phyloP scores from a whole-genome alignment of 1,284 basidiomycete genomes.

The Agaricales sp. region DNA sequence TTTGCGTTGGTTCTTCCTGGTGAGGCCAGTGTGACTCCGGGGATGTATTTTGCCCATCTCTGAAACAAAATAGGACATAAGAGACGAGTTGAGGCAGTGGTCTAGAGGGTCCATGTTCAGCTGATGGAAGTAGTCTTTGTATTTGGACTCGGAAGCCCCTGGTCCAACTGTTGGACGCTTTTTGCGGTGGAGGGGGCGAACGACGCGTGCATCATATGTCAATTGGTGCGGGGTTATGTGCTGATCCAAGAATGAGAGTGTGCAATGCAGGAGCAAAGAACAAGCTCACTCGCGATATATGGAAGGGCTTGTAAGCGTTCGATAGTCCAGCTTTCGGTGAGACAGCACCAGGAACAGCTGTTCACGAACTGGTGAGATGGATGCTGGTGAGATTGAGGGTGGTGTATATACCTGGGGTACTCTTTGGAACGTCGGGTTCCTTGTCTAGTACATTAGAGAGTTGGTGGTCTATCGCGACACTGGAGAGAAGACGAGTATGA shows the following conservation, averaged over 20 bases:
- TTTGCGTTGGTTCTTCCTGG: constrained; percentile 72
- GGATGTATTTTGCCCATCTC: constrained; percentile 80
- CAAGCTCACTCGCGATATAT: constrained; percentile 13
- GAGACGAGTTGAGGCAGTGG: constrained; percentile 54
- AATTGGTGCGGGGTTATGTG: constrained; percentile 36
- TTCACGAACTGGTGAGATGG: too few species aligned
- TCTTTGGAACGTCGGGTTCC: background rate
- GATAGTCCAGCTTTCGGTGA: background rate
- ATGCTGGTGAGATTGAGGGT: background rate
- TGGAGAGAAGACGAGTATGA: too few species aligned
- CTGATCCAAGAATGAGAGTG: constrained; percentile 17
- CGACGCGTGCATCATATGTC: constrained; percentile 27
- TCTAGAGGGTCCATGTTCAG: constrained; percentile 60
- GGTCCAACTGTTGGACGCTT: constrained; percentile 39
- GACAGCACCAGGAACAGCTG: background rate
- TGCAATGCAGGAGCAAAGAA: too few species aligned
- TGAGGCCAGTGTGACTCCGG: constrained; percentile 66
- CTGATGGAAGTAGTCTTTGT: constrained; percentile 60
- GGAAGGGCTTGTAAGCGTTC: constrained; percentile 10
- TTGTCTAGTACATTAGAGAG: background rate
- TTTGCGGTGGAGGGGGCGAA: constrained; percentile 10
- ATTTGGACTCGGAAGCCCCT: constrained; percentile 33
- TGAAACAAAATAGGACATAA: constrained; percentile 65
- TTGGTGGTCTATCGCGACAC: background rate
- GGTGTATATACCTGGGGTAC: background rate